Base-by-base conservation (phyloP, 371 early-diverging fungal genomes). In the Rhizopus stolonifer region DNA sequence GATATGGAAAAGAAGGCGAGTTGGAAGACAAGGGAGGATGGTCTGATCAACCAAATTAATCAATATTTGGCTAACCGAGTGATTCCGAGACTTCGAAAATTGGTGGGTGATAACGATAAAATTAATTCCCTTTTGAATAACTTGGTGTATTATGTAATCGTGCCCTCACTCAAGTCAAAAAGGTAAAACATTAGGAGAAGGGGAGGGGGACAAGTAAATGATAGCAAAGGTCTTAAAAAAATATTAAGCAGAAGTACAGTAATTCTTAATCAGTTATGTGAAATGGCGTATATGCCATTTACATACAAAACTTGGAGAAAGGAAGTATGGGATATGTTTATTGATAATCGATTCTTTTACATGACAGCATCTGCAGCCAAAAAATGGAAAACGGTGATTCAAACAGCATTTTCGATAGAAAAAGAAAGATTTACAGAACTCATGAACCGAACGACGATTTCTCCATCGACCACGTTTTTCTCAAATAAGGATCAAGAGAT, bases 401-500 rank as follows among this genome's bases (percentile, higher is more conserved):
- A 84, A 22, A 77, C 81, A 0, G 78, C 84, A 3, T 79, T 89
- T 67, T 63, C 72, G 0, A 66, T 81, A 5, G 94, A 93, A 61
- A 86, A 87, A 49, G 92, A 92, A 21, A 66, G 85, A 38, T 75
- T 93, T 25, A 62, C 65, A 0, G 95, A 95, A 43, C 83, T 44
- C 46, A 86, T 61, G 72, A 79, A 80, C 52, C 84, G 87, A n/a
- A 79, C 92, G 38, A 85, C 90, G 9, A 83, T 89, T 0, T 79
- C 88, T 1, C 80, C 93, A 1, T 77, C 86, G 0, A 79, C 80
- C 0, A 79, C 85, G 0, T 64, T 95, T 33, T 96, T 96, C 65
- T 86, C 89, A 11, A 92, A 87, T 48, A 81, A 87, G 34, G 92
- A 93, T 46, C 84, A 86, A 52, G 96, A 94, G 61, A 79, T 87